Evolutionary conservation across 1,284 basidiomycete species (phyloP), one percentile per base, ranked within the genome.

Genomic region (Fomitopsis betulina): DNA sequence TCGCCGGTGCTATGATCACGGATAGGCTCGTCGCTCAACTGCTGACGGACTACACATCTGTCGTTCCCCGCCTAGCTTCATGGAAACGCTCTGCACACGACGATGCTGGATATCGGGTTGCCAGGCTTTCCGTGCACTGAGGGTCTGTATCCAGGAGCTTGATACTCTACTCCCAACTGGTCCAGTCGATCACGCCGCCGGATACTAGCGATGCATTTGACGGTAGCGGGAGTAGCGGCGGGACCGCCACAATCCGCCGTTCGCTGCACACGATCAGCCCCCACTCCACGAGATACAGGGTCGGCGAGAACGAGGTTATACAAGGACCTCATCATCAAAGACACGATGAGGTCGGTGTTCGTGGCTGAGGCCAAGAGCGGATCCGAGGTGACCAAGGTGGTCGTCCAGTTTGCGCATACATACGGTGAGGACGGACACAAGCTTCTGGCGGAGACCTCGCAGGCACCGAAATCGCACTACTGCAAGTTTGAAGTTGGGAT

Each of bases 401-500:
- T 62, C 10, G 63, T 63, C 23, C 63, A 65, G 58, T 65, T 63
- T 53, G 37, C 62, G 23, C 25, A 47, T 17, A 37, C 25, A n/a
- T 65, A 65, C 58, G 35, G 56, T 32, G n/a, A 21, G 9, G 57
- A 37, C 17, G 63, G 42, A 35, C 63, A 65, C 52, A 13, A 12
- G n/a, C 55, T 63, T 2, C 60, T 65, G 19, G 61, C 58, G 19
- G 53, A 53, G 42, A 19, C 35, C 43, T 7, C 35, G 17, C 55
- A 56, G 37, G 63, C 63, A n/a, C 63, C 53, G 32, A 47, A 10
- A 32, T 55, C 61, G 19, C 51, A 40, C 21, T 39, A 57, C 60
- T 60, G 58, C 53, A 25, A 56, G 38, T 51, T 53, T 40, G 47
- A 56, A 15, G 47, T 40, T 4, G 62, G 58, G 6, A 57, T 63